phyloP scores from a whole-genome alignment of 75 land plant species.

The Cunninghamia lanceolata region DNA sequence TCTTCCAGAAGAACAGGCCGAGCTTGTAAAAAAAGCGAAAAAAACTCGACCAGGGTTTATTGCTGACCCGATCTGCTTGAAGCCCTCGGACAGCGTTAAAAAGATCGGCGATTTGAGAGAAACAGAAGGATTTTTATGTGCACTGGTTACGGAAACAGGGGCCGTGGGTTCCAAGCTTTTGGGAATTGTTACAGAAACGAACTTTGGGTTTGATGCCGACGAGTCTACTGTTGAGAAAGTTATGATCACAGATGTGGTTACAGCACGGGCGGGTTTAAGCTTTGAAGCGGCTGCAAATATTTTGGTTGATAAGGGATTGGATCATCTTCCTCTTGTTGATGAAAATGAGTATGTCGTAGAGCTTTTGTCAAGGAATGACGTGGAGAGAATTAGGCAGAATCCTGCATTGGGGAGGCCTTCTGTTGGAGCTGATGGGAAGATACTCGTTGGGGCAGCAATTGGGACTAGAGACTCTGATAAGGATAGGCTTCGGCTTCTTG shows the following conservation, averaged over 20 bases:
- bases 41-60: slow-evolving; percentile 52
- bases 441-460: slow-evolving; percentile 84
- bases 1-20: slow-evolving; percentile 53
- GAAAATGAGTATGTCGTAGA: slow-evolving; percentile 45
- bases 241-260: slow-evolving; percentile 42
- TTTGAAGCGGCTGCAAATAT: slow-evolving; percentile 48
- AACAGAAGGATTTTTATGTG: slow-evolving; percentile 25
- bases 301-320: slow-evolving; percentile 45
- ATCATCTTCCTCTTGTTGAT: slow-evolving; percentile 46
- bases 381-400: slow-evolving; percentile 32
- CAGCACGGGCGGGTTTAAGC: slow-evolving; percentile 37
- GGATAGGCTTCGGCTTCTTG: slow-evolving; percentile 70
- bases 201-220: slow-evolving; percentile 36
- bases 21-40: slow-evolving; percentile 56
- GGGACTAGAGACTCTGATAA: slow-evolving; percentile 85
- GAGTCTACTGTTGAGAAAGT: slow-evolving; percentile 35
- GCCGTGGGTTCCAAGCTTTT: slow-evolving; percentile 45
- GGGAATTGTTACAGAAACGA: slow-evolving; percentile 53
- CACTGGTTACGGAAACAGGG: slow-evolving; percentile 70
- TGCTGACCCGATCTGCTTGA: slow-evolving; percentile 35
- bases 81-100: slow-evolving; percentile 42
- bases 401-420: slow-evolving; percentile 58
- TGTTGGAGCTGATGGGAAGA: slow-evolving; percentile 62
- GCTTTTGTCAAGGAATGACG: slow-evolving; percentile 41
- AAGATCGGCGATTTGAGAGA: slow-evolving; percentile 17